These are phyloP conservation scores for Ceratocystis eucalypticola DNA, from an alignment of 2,329 filamentous ascomycete genomes.

Conservation along the genomic window DNA sequence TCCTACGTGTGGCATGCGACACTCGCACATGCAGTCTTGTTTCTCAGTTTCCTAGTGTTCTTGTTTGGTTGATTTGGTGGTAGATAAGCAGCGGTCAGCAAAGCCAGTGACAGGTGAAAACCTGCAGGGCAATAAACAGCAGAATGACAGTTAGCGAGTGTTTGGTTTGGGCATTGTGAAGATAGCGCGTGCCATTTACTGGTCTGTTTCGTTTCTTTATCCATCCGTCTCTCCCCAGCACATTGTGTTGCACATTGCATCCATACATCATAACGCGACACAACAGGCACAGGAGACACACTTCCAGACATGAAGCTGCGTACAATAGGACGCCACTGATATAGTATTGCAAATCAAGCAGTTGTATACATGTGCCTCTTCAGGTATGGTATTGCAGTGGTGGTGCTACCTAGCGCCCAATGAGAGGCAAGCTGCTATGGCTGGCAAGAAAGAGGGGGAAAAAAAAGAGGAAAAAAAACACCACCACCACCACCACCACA, in stretches of 20 bases:
- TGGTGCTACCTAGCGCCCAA: neutral
- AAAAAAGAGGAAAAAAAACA: neutral
- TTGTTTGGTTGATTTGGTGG: neutral
- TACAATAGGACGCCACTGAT: neutral
- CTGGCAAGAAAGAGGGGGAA: neutral
- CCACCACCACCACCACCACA: no score
- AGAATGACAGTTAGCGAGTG: neutral
- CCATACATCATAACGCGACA: neutral
- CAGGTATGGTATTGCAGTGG: neutral
- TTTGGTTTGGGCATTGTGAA: neutral
- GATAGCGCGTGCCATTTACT: neutral
- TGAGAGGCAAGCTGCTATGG: neutral
- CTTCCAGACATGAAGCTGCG: neutral
- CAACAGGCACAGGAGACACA: neutral
- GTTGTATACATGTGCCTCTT: no score
- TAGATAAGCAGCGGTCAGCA: neutral
- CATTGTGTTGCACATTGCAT: neutral
- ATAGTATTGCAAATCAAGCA: slow-evolving; percentile 1
- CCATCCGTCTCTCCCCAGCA: neutral
- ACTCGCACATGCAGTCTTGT: neutral
- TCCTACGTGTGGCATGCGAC: neutral
- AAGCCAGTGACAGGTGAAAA: neutral
- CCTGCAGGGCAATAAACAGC: neutral
- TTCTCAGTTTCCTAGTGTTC: neutral
- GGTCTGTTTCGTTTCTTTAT: neutral